Base-by-base conservation (phyloP, 805 yeast species). In the Jamesozyma rosinii region DNA sequence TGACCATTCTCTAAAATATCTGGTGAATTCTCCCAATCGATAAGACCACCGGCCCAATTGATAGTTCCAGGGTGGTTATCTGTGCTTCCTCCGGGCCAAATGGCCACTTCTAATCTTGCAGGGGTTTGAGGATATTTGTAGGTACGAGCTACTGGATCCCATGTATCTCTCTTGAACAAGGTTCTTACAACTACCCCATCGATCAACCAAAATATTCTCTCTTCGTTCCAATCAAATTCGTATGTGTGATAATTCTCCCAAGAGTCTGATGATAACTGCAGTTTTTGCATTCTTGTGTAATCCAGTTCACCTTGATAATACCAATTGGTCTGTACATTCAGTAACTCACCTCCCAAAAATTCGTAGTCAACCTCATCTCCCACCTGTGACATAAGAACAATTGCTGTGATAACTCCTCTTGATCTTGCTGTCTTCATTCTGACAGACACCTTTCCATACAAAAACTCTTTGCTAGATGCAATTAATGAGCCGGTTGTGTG, bases 331-430 rank as follows among this genome's bases (percentile, higher is more conserved):
- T 89, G 92, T 0, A 81, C 86, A 32, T 61, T 54, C 21, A 70
- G 68, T 50, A 83, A 65, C 53, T 83, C 77, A 57, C 75, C 74
- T 40, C 97, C 97, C 45, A 87, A 77, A 47, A 82, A 81, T 67
- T 90, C 97, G 61, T 67, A 81, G 71, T 90, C 97, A 53, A 89
- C 75, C 69, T 90, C 97, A 67, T 89, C 97, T 68, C 87, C 82
- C 36, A 81, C 86, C 54, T 84, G 82, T 5, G 95, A 84, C 62
- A 79, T 81, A 38, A 86, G 63, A 56, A 88, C 88, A 53, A 81
- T 75, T 31, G 95, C 90, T 5, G 95, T 75, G 41, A 89, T 74
- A 15, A 89, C 95, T 65, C 97, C 97, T 8, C 65, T 68, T 22
- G 75, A 75, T 53, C 78, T 79, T 1, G 95, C 81, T 0, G 92